A percentile compares a stretch with the other conserved stretches of the same genome.
Conservation (phyloP, 2,329 filamentous ascomycete species). For the Colletotrichum somersetense region DNA sequence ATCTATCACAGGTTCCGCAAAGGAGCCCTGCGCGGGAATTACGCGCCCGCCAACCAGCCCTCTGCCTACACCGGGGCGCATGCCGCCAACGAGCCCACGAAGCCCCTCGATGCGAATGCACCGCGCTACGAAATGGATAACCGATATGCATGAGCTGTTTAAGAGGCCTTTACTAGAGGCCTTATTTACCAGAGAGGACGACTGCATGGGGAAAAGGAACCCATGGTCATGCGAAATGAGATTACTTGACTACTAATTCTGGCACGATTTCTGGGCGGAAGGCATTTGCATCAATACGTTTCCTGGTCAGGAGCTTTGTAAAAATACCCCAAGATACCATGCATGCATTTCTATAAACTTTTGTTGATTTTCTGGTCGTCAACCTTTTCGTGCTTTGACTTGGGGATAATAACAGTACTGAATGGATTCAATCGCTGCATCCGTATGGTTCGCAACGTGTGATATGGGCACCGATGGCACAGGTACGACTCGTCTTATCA, state of each 20-base stretch:
- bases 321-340: not conserved
- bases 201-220: not conserved
- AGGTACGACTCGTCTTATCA: not conserved
- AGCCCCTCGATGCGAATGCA: slow-evolving; percentile 2
- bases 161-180: not conserved
- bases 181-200: too few relatives aligned
- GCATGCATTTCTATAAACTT: not conserved
- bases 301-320: not conserved
- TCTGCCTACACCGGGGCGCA: slow-evolving; percentile 13
- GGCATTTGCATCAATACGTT: not conserved
- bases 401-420: too few relatives aligned
- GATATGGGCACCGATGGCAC: not conserved
- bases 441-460: not conserved
- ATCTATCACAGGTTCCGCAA: slow-evolving; percentile 47
- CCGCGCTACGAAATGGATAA: not conserved
- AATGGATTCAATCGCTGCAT: not conserved
- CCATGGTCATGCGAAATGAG: not conserved
- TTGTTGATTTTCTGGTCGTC: not conserved
- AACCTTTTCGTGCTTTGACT: not conserved
- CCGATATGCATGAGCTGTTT: not conserved
- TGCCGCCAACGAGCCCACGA: not conserved
- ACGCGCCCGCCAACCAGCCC: slow-evolving; percentile 24
- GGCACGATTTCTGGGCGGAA: not conserved
- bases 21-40: slow-evolving; percentile 32
- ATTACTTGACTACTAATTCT: not conserved